Evolutionary conservation across 441 rosid species (phyloP).

Genomic region (Adansonia madagascariensis): DNA sequence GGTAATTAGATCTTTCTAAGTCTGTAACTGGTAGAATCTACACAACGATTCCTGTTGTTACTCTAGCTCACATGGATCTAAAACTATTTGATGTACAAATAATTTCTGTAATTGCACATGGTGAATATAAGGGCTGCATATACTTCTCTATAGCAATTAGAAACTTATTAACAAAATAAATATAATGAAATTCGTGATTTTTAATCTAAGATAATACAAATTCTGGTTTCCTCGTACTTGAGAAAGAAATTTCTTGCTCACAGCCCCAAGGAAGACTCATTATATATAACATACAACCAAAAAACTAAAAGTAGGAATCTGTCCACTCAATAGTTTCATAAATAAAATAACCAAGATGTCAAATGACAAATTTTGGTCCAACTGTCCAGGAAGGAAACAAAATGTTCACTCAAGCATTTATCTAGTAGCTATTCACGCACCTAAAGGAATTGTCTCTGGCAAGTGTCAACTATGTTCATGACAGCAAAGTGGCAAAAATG

Average conservation of each 20-base stretch:
- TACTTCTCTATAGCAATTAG: not conserved
- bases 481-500: not conserved
- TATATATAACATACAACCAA: not conserved
- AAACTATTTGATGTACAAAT: not conserved
- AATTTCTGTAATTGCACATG: not conserved
- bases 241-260: not conserved
- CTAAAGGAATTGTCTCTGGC: not conserved
- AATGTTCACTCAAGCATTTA: conserved; percentile 1
- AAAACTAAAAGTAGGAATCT: not conserved
- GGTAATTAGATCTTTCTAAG: not conserved
- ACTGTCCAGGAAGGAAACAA: not conserved
- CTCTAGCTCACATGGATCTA: not conserved
- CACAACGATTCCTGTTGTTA: not conserved
- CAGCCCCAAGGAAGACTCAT: not conserved
- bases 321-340: not conserved
- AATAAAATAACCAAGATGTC: not conserved
- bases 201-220: not conserved
- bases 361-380: not conserved
- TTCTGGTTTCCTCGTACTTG: not conserved
- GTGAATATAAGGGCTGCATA: not conserved
- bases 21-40: not conserved
- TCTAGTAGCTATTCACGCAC: not conserved
- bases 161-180: not conserved
- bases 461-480: not conserved
- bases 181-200: not conserved